phyloP scores from a whole-genome alignment of 352 stramenopile genomes.

The Aphanomyces stellatus region DNA sequence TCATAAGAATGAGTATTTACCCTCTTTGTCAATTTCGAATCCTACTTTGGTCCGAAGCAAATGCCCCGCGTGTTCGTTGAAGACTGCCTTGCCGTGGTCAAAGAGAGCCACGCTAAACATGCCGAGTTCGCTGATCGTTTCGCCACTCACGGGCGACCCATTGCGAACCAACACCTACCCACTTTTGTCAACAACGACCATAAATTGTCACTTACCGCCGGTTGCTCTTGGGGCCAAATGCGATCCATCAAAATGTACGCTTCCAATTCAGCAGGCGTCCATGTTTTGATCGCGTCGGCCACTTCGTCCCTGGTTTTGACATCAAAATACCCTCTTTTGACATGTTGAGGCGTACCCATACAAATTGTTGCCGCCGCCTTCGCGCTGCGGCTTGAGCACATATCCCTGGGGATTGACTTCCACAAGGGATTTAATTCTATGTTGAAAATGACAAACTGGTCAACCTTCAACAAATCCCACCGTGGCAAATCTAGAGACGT shows the following conservation, averaged over 20 bases:
- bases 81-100: slow-evolving; percentile 68
- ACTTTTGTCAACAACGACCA: slow-evolving; percentile 5
- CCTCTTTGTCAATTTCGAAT: background rate
- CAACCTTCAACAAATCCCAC: slow-evolving; percentile 8
- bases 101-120: slow-evolving; percentile 90
- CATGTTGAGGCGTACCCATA: slow-evolving; percentile 59
- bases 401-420: slow-evolving; percentile 62
- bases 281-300: slow-evolving; percentile 65
- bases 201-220: slow-evolving; percentile 34
- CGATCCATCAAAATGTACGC: slow-evolving; percentile 96
- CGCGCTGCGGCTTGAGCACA: slow-evolving; percentile 97
- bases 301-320: slow-evolving; percentile 53
- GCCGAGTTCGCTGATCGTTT: slow-evolving; percentile 92
- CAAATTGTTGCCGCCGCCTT: slow-evolving; percentile 97
- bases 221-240: slow-evolving; percentile 87
- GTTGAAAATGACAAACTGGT: background rate
- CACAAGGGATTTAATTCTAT: slow-evolving; percentile 54
- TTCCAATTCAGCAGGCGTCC: slow-evolving; percentile 64
- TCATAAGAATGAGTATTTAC: too few species aligned
- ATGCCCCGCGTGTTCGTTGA: slow-evolving; percentile 93
- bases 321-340: background rate
- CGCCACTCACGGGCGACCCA: slow-evolving; percentile 53
- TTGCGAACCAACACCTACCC: slow-evolving; percentile 64
- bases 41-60: slow-evolving; percentile 93
- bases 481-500: slow-evolving; percentile 50